Evolutionary conservation across 345 rosid species (phyloP).

Genomic region (Sonneratia caseolaris): DNA sequence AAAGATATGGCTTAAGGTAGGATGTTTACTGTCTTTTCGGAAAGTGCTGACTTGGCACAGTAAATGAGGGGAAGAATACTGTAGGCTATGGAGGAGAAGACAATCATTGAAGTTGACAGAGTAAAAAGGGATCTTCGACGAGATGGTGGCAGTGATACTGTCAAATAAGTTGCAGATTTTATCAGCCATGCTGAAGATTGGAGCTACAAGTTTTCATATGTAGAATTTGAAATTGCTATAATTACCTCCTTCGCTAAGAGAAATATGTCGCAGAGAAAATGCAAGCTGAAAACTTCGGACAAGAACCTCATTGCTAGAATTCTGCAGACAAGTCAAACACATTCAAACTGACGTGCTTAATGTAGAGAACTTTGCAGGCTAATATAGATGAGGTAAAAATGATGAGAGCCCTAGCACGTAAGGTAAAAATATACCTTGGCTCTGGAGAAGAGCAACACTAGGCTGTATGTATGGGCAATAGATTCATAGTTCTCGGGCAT

Average conservation of each 20-base stretch:
- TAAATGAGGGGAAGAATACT: constrained; percentile 48
- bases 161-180: constrained; percentile 11
- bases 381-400: background rate
- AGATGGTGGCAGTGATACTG: constrained; percentile 79
- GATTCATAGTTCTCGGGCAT: constrained; percentile 87
- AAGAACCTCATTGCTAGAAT: constrained; percentile 67
- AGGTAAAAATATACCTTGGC: constrained; percentile 52
- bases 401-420: background rate
- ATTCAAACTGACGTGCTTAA: background rate
- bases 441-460: constrained; percentile 79
- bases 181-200: background rate
- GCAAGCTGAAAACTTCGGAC: constrained; percentile 87
- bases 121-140: constrained; percentile 74
- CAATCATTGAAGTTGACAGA: constrained; percentile 79
- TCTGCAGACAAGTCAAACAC: constrained; percentile 34
- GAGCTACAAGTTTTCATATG: background rate
- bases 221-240: constrained; percentile 2
- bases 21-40: constrained; percentile 46
- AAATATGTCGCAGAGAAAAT: constrained; percentile 70
- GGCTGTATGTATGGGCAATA: constrained; percentile 84
- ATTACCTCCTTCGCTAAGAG: constrained; percentile 67
- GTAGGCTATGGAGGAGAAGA: constrained; percentile 70
- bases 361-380: background rate
- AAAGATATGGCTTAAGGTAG: background rate
- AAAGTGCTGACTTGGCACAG: constrained; percentile 40